Percentiles rank a stretch among this genome's conserved stretches.
phyloP scores from a whole-genome alignment of 208 protist species.

The Leishmania braziliensis region DNA sequence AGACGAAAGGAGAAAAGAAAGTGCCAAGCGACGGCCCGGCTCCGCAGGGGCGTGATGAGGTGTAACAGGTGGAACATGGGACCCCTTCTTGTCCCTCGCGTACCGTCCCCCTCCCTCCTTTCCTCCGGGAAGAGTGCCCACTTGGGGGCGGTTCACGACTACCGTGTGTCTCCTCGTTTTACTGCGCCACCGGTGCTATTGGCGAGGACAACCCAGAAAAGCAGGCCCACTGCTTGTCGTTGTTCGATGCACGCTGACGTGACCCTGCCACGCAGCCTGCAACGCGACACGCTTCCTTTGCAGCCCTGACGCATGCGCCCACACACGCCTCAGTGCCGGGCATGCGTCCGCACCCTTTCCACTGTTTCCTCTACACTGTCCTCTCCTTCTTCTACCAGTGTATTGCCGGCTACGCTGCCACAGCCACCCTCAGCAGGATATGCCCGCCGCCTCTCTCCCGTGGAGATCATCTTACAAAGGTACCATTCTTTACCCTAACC shows the following conservation, averaged over 20 bases:
- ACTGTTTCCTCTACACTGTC: conserved; percentile 5
- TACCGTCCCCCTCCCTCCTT: neutral
- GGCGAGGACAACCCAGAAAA: neutral
- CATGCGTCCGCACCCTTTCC: neutral
- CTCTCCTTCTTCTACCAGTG: neutral
- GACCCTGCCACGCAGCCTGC: neutral
- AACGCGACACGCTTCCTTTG: neutral
- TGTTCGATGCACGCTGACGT: neutral
- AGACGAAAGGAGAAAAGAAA: neutral
- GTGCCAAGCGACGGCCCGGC: too few species aligned
- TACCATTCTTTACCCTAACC: neutral
- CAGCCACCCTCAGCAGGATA: neutral
- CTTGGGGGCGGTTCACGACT: neutral
- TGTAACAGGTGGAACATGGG: neutral
- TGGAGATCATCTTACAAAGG: neutral
- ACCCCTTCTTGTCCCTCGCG: neutral
- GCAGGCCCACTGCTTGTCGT: neutral
- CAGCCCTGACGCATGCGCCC: neutral
- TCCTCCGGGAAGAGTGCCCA: neutral
- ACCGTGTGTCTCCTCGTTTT: neutral
- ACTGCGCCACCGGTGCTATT: neutral
- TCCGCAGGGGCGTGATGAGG: neutral
- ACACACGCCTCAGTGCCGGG: neutral
- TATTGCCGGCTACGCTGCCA: neutral
- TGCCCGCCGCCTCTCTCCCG: neutral